phyloP scores from a whole-genome alignment of 2,329 filamentous ascomycete genomes.

The Fusarium penzigii region DNA sequence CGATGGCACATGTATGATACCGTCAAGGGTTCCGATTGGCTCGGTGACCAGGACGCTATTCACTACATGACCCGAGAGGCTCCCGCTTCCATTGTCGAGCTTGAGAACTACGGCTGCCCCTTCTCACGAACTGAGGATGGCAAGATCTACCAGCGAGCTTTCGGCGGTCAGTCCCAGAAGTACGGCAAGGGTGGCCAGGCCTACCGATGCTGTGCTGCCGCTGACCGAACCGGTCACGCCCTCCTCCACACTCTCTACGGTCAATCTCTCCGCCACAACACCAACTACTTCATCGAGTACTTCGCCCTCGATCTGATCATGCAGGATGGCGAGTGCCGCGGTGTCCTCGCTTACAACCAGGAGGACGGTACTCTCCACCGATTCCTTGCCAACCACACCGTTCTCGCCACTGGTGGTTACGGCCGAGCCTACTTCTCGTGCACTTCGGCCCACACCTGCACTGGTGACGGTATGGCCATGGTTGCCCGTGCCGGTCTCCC shows the following conservation, averaged over 20 bases:
- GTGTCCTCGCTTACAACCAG: conserved; percentile 97
- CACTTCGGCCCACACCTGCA: conserved; percentile 97
- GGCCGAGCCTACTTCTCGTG: conserved; percentile 98
- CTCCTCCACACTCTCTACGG: conserved; percentile 98
- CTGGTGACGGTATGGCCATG: conserved; percentile 99
- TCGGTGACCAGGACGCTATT: conserved; percentile 95
- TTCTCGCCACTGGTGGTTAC: conserved; percentile 95
- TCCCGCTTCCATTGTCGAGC: conserved; percentile 85
- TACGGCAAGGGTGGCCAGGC: conserved; percentile 97
- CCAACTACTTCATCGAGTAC: conserved; percentile 99
- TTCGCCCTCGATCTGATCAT: conserved; percentile 97
- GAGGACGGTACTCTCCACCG: conserved; percentile 97
- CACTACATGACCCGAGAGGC: conserved; percentile 99
- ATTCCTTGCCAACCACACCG: conserved; percentile 95
- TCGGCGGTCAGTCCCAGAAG: conserved; percentile 95
- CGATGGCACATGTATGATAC: conserved; percentile 99
- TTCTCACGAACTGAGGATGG: conserved; percentile 97
- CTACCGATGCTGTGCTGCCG: conserved; percentile 94
- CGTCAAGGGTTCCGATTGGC: conserved; percentile 96
- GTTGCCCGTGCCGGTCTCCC: conserved; percentile 95
- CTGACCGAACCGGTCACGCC: conserved; percentile 95
- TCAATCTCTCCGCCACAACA: conserved; percentile 95
- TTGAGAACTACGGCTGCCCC: conserved; percentile 96
- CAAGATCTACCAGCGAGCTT: conserved; percentile 97
- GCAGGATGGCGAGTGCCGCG: conserved; percentile 95